Evolutionary conservation across 1,139 yeast genomes (phyloP), one percentile per base, ranked within the genome.

Genomic region (Pichia sp.): DNA sequence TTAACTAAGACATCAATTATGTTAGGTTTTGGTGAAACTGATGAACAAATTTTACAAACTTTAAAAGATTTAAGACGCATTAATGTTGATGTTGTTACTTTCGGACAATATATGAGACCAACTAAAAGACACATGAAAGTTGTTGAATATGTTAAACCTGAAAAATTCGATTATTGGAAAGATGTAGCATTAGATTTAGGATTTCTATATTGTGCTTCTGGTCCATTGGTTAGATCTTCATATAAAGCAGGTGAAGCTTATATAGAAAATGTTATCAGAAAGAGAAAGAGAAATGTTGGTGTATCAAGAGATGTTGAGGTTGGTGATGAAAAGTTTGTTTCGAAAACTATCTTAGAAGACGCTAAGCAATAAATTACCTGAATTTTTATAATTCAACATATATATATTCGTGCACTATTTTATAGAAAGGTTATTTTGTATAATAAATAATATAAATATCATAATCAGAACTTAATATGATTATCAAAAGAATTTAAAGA

Each of bases 61-160:
- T 65, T 94, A 57, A 70, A 64, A 47, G 95, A 87, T 62, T 46
- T 94, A 55, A 76, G 98, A 52, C 77, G 66, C 23, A 76, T 83
- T 43, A 70, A 74, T 8, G 94, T 96, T 63, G 98, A 94, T 60
- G 96, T 94, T 44, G 96, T 94, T 25, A 94, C 99, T 0, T 92
- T 94, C 66, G 99, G 99, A 35, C 99, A 94, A 67, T 94, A 94
- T 66, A 94, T 94, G 99, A 78, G 97, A 61, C 99, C 99, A 37
- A 94, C 99, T 2, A 92, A 87, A 68, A 80, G 97, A 60, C 99
- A 94, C 63, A 87, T 94, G 95, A 90, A 90, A 69, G 99, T 94
- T 35, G 97, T 87, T 23, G 97, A 92, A 54, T 94, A 94, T 59
- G 78, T 92, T 24, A 82, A 80, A n/a, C 98, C 98, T 0, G 97